These are phyloP conservation scores for Saturnispora diversa DNA, from an alignment of 805 yeast genomes.

Conservation along the genomic window DNA sequence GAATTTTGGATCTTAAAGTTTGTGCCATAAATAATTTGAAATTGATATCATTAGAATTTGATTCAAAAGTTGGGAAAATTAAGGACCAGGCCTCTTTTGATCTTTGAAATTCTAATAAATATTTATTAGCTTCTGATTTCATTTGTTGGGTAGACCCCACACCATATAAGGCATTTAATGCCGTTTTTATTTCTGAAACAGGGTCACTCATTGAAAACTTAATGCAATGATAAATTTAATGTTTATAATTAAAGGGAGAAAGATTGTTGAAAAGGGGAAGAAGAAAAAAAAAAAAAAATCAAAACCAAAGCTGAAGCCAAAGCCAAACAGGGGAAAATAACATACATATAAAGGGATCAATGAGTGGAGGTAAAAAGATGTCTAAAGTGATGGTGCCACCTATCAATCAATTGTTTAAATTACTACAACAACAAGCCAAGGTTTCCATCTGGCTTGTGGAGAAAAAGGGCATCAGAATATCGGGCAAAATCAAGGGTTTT, in stretches of 20 bases:
- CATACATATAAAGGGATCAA: too few relatives aligned
- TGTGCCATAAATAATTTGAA: constrained; percentile 82
- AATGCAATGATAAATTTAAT: too few relatives aligned
- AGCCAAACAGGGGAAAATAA: too few relatives aligned
- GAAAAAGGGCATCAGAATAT: constrained; percentile 66
- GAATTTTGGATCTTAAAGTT: constrained; percentile 76
- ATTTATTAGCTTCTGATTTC: constrained; percentile 43
- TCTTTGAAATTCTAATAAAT: constrained; percentile 76
- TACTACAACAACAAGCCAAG: constrained; percentile 67
- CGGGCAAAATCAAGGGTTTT: constrained; percentile 84
- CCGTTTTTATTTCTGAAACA: constrained; percentile 31
- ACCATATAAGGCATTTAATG: constrained; percentile 39
- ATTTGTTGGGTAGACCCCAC: constrained; percentile 24
- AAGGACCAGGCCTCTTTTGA: constrained; percentile 74
- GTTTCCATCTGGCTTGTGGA: constrained; percentile 89
- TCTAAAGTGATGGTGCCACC: constrained; percentile 67
- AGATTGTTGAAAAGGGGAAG: not conserved
- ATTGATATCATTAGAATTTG: constrained; percentile 34
- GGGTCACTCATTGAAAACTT: constrained; percentile 1
- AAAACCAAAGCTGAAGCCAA: too few relatives aligned
- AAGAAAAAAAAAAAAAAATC: not conserved
- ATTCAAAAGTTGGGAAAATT: constrained; percentile 46
- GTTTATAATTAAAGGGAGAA: too few relatives aligned
- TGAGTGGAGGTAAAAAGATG: not conserved
- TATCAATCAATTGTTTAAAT: constrained; percentile 81